These are phyloP conservation scores for Pinus taeda DNA, from an alignment of 75 land plant genomes.

Conservation along the genomic window DNA sequence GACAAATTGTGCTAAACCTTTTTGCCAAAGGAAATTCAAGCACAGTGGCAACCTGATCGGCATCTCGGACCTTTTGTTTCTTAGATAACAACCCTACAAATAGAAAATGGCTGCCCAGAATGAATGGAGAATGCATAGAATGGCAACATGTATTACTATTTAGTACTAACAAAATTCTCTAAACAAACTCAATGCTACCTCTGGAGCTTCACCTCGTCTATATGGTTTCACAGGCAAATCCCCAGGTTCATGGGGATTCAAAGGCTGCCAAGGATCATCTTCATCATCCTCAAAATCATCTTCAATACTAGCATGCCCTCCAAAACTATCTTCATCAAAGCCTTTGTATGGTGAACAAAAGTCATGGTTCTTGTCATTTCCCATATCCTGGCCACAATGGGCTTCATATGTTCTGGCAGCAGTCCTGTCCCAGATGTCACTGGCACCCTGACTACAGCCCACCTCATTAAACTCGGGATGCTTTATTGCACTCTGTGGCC, in stretches of 20 bases:
- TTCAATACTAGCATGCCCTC: constrained; percentile 1
- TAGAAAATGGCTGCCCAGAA: not conserved
- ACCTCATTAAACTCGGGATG: constrained; percentile 8
- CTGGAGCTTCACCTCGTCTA: constrained; percentile 53
- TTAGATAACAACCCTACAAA: constrained; percentile 13
- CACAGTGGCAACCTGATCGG: constrained; percentile 5
- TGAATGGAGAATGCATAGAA: not conserved
- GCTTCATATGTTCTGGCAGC: not conserved
- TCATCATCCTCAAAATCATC: constrained; percentile 60
- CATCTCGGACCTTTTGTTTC: constrained; percentile 9
- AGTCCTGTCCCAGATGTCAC: not conserved
- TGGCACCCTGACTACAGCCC: not conserved
- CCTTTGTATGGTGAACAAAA: not conserved
- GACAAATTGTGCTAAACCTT: constrained; percentile 33
- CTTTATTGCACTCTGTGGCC: not conserved
- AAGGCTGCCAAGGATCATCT: constrained; percentile 84
- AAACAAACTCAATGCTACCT: constrained; percentile 4
- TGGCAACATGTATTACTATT: not conserved
- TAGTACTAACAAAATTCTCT: not conserved
- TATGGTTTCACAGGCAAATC: constrained; percentile 75
- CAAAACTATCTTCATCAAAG: not conserved
- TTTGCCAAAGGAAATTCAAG: constrained; percentile 60
- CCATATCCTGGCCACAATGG: constrained; percentile 18
- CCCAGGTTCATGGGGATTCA: constrained; percentile 93
- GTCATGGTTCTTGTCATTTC: not conserved